Evolutionary conservation across 140 eudicot genomes (phyloP), one percentile per base, ranked within the genome.

Genomic region (Stevia rebaudiana): DNA sequence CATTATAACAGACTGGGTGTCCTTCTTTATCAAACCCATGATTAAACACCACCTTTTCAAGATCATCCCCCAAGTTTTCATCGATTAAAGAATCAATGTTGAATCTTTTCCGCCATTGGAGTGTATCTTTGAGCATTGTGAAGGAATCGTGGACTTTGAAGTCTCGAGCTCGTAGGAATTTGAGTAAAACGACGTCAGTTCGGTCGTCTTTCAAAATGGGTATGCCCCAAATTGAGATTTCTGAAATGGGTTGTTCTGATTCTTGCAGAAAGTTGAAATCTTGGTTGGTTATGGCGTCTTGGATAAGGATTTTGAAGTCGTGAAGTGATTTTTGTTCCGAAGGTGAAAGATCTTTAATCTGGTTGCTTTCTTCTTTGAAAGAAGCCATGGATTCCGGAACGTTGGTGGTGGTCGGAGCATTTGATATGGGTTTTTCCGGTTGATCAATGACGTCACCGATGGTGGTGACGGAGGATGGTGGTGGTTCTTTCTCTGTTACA

Each of bases 1-100:
- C 83, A 53, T 88, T 88, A 76, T 85, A 88, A 76, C 96, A 88
- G 59, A 88, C 78, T 10, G 95, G 96, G 73, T 83, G 94, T 3
- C 94, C 87, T 53, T 82, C 68, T 13, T 77, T 72, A 68, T 88
- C 96, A 55, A 76, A 71, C 6, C 96, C 96, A 15, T 79, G 83
- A 84, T 82, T 85, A 51, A 85, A 88, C 9, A 82, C 96, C 36
- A 73, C 90, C 11, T 74, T 58, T 24, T 75, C 74, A 18, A 88
- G 78, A 75, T 82, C 90, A 23, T 74, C 42, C 9, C 77, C 90
- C 42, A 85, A 83, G 50, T 83, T 80, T 61, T 85, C 86, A 1
- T 85, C 88, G 62, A 85, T 17, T 39, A 85, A 58, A 0, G 86
- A 51, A 48, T 83, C 95, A 21, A 79, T 74, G 25, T 75, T 72